Conservation (phyloP, 2,329 filamentous ascomycete genomes). For the Cucurbitaria berberidis region DNA sequence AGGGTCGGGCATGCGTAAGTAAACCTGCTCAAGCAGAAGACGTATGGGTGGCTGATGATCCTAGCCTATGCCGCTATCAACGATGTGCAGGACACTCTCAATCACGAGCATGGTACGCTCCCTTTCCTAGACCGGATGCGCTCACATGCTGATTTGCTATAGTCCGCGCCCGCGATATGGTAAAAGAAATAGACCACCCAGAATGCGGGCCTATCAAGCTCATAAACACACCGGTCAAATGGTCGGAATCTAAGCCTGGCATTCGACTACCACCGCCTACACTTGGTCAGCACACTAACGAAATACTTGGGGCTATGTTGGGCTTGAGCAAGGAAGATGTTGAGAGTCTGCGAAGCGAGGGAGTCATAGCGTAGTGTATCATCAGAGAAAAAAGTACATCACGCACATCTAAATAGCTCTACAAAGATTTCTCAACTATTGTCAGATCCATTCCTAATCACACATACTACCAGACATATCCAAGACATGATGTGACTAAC, state of each 20-base stretch:
- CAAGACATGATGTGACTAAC: too few relatives aligned
- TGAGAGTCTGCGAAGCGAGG: slow-evolving; percentile 38
- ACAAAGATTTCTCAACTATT: too few relatives aligned
- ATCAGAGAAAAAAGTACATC: not conserved
- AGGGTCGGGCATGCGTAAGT: slow-evolving; percentile 77
- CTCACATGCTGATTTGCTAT: slow-evolving; percentile 12
- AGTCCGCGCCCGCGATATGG: slow-evolving; percentile 82
- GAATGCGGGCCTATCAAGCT: slow-evolving; percentile 85
- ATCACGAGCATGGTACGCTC: slow-evolving; percentile 77
- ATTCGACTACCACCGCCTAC: slow-evolving; percentile 81
- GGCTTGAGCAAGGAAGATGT: slow-evolving; percentile 43
- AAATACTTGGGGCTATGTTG: slow-evolving; percentile 41
- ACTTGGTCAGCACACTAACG: slow-evolving; percentile 61
- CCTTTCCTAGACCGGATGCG: not conserved
- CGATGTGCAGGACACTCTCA: slow-evolving; percentile 83
- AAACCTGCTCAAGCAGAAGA: not conserved
- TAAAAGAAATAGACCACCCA: slow-evolving; percentile 83
- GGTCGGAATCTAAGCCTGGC: slow-evolving; percentile 78
- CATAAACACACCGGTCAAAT: slow-evolving; percentile 94
- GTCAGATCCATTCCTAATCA: too few relatives aligned
- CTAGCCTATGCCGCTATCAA: slow-evolving; percentile 86
- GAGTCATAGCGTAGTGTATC: slow-evolving; percentile 41
- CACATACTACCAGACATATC: too few relatives aligned
- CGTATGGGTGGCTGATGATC: slow-evolving; percentile 6
- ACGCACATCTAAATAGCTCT: not conserved